Evolutionary conservation across 2,329 filamentous ascomycete genomes (phyloP).

Genomic region (Clonostachys rhizophaga): DNA sequence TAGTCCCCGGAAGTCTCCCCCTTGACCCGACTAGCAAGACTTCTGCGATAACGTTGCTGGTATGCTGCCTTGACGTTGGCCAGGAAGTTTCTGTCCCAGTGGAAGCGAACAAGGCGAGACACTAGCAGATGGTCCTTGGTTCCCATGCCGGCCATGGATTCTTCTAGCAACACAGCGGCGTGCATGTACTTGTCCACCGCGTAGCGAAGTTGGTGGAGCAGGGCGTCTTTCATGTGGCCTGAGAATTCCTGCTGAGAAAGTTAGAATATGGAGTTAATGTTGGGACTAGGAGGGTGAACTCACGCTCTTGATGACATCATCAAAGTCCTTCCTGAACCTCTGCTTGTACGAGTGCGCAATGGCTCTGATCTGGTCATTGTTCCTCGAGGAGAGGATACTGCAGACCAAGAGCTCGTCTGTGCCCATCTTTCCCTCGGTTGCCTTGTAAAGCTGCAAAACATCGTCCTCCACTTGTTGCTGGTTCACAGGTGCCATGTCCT

Average conservation of each 20-base stretch:
- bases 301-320: conserved; percentile 68
- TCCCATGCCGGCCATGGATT: conserved; percentile 79
- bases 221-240: conserved; percentile 85
- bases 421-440: conserved; percentile 68
- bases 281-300: conserved; percentile 11
- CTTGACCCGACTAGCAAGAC: conserved; percentile 65
- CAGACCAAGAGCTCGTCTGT: conserved; percentile 76
- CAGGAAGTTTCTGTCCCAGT: conserved; percentile 77
- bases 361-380: conserved; percentile 78
- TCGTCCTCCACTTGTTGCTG: conserved; percentile 72
- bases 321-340: conserved; percentile 66
- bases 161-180: conserved; percentile 78
- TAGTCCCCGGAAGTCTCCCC: conserved; percentile 87
- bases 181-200: conserved; percentile 79
- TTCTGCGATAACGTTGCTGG: conserved; percentile 62
- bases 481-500: conserved; percentile 72
- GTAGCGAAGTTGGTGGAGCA: conserved; percentile 73
- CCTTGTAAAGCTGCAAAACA: conserved; percentile 70
- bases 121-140: conserved; percentile 83
- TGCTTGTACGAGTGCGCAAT: conserved; percentile 71
- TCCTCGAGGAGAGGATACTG: conserved; percentile 70
- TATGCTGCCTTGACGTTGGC: conserved; percentile 77
- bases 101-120: conserved; percentile 69
- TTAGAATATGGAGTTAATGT: neutral
- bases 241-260: conserved; percentile 61